Evolutionary conservation across 257 asterid species (phyloP).

Genomic region (Scutellaria minor): DNA sequence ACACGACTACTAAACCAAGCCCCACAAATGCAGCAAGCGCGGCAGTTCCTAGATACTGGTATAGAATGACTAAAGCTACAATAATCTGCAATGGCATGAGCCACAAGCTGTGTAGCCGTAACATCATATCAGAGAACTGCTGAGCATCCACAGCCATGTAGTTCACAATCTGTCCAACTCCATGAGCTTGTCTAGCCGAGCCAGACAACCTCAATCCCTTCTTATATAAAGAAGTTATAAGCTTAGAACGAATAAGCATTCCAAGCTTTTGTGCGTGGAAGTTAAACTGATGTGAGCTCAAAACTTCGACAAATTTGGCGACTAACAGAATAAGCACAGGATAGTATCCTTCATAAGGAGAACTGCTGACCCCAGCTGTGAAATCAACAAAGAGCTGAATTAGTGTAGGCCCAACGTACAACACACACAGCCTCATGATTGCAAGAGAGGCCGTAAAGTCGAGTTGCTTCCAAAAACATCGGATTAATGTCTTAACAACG

Average conservation of each 20-base stretch:
- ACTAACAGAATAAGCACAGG: slow-evolving; percentile 61
- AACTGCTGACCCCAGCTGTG: slow-evolving; percentile 64
- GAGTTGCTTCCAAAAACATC: slow-evolving; percentile 82
- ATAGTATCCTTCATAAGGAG: slow-evolving; percentile 75
- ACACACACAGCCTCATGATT: slow-evolving; percentile 65
- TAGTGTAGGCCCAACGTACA: slow-evolving; percentile 83
- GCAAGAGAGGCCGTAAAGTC: slow-evolving; percentile 76
- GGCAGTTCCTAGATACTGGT: slow-evolving; percentile 61
- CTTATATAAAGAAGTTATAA: slow-evolving; percentile 73
- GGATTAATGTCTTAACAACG: slow-evolving; percentile 60
- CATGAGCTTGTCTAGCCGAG: slow-evolving; percentile 88
- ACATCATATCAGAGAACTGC: slow-evolving; percentile 94
- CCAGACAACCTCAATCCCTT: slow-evolving; percentile 84
- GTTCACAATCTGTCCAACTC: slow-evolving; percentile 92
- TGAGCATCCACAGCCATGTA: slow-evolving; percentile 98
- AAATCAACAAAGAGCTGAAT: slow-evolving; percentile 74
- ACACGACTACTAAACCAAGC: slow-evolving; percentile 50
- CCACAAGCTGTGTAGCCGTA: slow-evolving; percentile 84
- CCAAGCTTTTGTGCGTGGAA: slow-evolving; percentile 89
- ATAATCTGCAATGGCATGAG: slow-evolving; percentile 78
- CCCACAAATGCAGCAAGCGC: slow-evolving; percentile 62
- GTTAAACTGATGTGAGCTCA: slow-evolving; percentile 85
- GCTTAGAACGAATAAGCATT: slow-evolving; percentile 78
- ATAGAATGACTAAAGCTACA: slow-evolving; percentile 71
- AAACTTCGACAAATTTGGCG: slow-evolving; percentile 79